Conservation (phyloP, 2,329 filamentous ascomycete species). For the Zalaria sp. region DNA sequence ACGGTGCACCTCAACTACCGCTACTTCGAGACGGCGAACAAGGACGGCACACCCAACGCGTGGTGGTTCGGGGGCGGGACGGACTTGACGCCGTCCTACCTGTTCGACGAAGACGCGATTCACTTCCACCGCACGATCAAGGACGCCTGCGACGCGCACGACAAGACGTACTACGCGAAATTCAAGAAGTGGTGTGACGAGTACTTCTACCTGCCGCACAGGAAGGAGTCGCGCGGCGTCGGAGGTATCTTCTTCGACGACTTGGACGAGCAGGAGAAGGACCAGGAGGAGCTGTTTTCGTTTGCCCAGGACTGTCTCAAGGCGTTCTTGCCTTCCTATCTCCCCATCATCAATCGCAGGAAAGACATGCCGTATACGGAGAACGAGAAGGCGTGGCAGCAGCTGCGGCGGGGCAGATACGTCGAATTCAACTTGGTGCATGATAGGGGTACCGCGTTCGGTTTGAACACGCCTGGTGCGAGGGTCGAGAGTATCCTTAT, state of each 20-base stretch:
- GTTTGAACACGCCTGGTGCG: slow-evolving; percentile 79
- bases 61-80: slow-evolving; percentile 99
- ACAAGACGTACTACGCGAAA: slow-evolving; percentile 77
- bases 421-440: slow-evolving; percentile 98
- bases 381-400: slow-evolving; percentile 90
- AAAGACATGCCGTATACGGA: slow-evolving; percentile 87
- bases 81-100: slow-evolving; percentile 82
- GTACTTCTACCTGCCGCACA: slow-evolving; percentile 91
- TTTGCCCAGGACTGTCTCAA: slow-evolving; percentile 76
- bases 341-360: slow-evolving; percentile 74
- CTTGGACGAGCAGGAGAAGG: slow-evolving; percentile 72
- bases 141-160: slow-evolving; percentile 82
- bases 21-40: slow-evolving; percentile 91
- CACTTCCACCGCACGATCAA: slow-evolving; percentile 95
- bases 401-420: slow-evolving; percentile 83
- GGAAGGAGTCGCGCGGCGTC: slow-evolving; percentile 71
- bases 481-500: slow-evolving; percentile 94
- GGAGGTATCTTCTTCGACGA: slow-evolving; percentile 99
- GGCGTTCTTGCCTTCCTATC: slow-evolving; percentile 78
- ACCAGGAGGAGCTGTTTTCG: slow-evolving; percentile 77
- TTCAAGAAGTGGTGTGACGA: slow-evolving; percentile 99
- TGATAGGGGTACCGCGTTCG: slow-evolving; percentile 88
- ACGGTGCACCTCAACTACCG: slow-evolving; percentile 97
- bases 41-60: slow-evolving; percentile 64
- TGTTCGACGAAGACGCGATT: slow-evolving; percentile 93